Percentiles rank a stretch among this genome's conserved stretches.
Evolutionary conservation across 768 basidiomycete species (phyloP).

Genomic region (Leccinum barrowsii): DNA sequence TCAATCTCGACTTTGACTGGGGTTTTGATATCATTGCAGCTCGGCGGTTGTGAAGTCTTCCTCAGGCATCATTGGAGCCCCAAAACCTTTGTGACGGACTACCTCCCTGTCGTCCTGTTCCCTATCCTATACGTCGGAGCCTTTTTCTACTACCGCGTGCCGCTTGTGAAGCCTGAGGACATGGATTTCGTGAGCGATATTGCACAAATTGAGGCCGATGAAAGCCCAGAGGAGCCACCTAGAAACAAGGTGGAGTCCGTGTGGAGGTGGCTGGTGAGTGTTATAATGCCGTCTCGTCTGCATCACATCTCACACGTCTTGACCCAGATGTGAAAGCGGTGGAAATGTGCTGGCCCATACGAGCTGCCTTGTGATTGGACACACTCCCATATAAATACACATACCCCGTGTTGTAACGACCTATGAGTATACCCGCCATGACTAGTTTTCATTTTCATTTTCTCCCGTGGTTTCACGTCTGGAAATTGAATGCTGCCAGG

Average conservation of each 20-base stretch:
- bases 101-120: constrained; percentile 69
- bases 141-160: constrained; percentile 39
- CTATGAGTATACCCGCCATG: too few species aligned
- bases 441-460: not conserved
- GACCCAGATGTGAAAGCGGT: constrained; percentile 19
- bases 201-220: constrained; percentile 65
- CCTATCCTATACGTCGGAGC: constrained; percentile 67
- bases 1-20: not conserved
- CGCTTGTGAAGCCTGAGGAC: constrained; percentile 41
- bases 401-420: constrained; percentile 4
- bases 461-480: too few species aligned
- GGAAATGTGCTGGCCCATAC: not conserved
- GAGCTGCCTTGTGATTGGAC: not conserved
- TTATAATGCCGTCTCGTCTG: not conserved
- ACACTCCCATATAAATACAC: not conserved
- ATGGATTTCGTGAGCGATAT: constrained; percentile 84
- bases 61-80: constrained; percentile 49
- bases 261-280: constrained; percentile 77
- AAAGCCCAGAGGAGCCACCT: constrained; percentile 70
- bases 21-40: constrained; percentile 38
- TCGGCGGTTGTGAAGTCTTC: constrained; percentile 52
- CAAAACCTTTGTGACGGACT: constrained; percentile 79
- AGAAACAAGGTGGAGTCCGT: constrained; percentile 63
- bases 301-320: not conserved
- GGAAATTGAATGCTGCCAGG: not conserved